Evolutionary conservation across 2,329 filamentous ascomycete genomes (phyloP).

Genomic region (Diplodia scrobiculata): DNA sequence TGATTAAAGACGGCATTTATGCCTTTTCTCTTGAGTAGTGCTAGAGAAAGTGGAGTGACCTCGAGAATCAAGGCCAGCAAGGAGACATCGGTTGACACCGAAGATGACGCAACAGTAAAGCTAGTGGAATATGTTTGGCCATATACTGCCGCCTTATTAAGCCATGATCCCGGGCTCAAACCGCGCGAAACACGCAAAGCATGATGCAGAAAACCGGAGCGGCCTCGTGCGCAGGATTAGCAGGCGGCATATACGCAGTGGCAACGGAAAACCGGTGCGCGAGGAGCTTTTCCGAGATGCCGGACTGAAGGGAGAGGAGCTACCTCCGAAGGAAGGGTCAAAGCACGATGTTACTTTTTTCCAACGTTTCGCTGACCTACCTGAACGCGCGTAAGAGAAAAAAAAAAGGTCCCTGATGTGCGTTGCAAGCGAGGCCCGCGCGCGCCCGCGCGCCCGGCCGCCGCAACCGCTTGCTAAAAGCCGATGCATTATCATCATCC

Average conservation of each 20-base stretch:
- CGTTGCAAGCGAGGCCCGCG: neutral
- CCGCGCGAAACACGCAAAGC: neutral
- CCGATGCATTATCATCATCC: neutral
- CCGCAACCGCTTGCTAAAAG: neutral
- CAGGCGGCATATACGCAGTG: neutral
- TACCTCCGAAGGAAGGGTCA: neutral
- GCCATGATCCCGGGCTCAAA: neutral
- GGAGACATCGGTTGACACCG: too few relatives aligned
- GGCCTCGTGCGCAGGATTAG: neutral
- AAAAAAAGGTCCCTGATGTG: neutral
- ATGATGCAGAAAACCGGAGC: neutral
- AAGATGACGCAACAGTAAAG: too few relatives aligned
- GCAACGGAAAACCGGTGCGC: neutral
- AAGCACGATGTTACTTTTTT: neutral
- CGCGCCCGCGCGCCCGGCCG: neutral
- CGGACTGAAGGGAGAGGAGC: neutral
- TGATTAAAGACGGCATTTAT: too few relatives aligned
- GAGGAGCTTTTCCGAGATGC: neutral
- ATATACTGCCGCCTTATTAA: too few relatives aligned
- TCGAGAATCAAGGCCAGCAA: too few relatives aligned
- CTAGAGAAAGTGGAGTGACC: too few relatives aligned
- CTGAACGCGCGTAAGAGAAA: neutral
- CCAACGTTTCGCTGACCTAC: neutral
- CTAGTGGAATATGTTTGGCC: too few relatives aligned
- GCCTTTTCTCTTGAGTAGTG: too few relatives aligned